Evolutionary conservation across 306 rosid species (phyloP).

Genomic region (Acacia crassicarpa): DNA sequence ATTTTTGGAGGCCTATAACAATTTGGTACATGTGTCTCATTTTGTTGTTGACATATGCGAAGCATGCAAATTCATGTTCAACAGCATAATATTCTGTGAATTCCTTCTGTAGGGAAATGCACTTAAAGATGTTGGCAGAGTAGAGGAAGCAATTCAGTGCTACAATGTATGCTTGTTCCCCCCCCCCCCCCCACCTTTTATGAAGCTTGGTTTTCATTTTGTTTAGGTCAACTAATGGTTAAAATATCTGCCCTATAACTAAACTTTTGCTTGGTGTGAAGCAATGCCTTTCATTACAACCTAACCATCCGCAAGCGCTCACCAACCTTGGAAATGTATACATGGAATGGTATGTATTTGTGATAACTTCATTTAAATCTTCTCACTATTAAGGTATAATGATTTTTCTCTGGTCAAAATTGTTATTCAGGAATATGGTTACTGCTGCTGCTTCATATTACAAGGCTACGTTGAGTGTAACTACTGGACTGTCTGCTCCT

Average conservation of each 20-base stretch:
- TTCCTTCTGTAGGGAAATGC: slow-evolving; percentile 75
- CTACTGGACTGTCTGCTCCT: slow-evolving; percentile 84
- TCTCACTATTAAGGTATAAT: background rate
- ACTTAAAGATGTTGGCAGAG: slow-evolving; percentile 87
- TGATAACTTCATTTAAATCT: background rate
- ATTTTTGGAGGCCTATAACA: slow-evolving; percentile 97
- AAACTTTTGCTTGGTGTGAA: slow-evolving; percentile 41
- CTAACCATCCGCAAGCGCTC: slow-evolving; percentile 95
- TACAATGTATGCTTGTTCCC: slow-evolving; percentile 86
- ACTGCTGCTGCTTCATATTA: slow-evolving; percentile 91
- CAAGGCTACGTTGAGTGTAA: slow-evolving; percentile 89
- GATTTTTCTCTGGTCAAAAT: slow-evolving; percentile 19
- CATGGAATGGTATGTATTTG: slow-evolving; percentile 68
- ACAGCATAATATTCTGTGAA: background rate
- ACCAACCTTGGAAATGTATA: slow-evolving; percentile 82
- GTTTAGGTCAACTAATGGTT: background rate
- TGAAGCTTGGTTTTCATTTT: background rate
- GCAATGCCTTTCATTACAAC: slow-evolving; percentile 95
- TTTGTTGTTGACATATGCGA: background rate
- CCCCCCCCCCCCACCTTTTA: no score
- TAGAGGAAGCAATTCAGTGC: slow-evolving; percentile 95
- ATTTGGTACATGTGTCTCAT: slow-evolving; percentile 59
- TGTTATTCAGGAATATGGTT: slow-evolving; percentile 81
- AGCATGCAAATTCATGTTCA: background rate
- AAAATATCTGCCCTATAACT: slow-evolving; percentile 21